Evolutionary conservation across 2,329 filamentous ascomycete genomes (phyloP).

Genomic region (Pseudodiploospora longispora): DNA sequence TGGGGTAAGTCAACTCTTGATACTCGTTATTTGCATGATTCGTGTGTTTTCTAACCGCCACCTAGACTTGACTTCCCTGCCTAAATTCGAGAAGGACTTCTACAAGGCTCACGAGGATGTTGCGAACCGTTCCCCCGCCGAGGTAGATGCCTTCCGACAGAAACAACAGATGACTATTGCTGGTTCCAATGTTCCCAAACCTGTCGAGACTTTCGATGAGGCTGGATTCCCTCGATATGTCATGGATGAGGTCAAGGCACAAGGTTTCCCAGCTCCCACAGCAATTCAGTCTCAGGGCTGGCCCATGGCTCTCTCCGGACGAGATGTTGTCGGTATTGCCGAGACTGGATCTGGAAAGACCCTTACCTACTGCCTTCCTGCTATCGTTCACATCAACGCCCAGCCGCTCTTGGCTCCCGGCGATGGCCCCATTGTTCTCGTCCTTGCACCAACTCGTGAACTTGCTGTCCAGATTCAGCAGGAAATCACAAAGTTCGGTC

Average conservation of each 20-base stretch:
- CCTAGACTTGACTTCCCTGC: constrained; percentile 65
- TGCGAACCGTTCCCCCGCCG: constrained; percentile 60
- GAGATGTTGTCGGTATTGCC: constrained; percentile 97
- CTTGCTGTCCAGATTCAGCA: constrained; percentile 97
- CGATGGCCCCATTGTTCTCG: constrained; percentile 92
- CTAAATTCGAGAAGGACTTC: constrained; percentile 99
- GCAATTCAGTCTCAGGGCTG: constrained; percentile 97
- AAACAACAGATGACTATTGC: constrained; percentile 77
- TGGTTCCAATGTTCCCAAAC: constrained; percentile 77
- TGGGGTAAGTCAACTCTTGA: constrained; percentile 59
- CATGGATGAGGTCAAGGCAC: constrained; percentile 96
- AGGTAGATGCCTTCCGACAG: constrained; percentile 82
- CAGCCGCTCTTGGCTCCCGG: constrained; percentile 92
- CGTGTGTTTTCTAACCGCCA: constrained; percentile 15
- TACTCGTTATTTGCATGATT: not conserved
- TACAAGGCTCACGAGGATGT: constrained; percentile 93
- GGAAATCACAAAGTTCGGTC: constrained; percentile 97
- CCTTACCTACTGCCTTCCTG: constrained; percentile 92
- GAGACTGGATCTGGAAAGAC: constrained; percentile 99
- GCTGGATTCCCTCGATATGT: constrained; percentile 95
- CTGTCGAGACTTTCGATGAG: constrained; percentile 95
- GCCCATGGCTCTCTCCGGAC: constrained; percentile 97
- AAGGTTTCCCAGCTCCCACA: constrained; percentile 88
- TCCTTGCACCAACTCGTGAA: constrained; percentile 94
- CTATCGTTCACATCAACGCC: constrained; percentile 99